phyloP scores from a whole-genome alignment of 179 eudicot genomes.

The Spergularia azorica region DNA sequence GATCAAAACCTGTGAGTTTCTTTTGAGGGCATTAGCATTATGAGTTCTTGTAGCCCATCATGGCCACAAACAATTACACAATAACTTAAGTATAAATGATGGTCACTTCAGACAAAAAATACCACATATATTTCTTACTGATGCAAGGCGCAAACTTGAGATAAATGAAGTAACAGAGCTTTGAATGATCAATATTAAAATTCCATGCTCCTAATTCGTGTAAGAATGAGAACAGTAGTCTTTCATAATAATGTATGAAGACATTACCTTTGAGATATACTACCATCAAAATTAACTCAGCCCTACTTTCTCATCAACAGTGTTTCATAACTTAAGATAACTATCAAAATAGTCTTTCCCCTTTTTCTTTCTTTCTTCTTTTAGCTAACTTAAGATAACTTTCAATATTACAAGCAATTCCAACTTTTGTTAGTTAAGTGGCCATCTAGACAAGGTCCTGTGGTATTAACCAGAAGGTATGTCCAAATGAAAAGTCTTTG shows the following conservation, averaged over 20 bases:
- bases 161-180: background rate
- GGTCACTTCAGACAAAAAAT: background rate
- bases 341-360: too few relatives aligned
- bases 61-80: background rate
- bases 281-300: background rate
- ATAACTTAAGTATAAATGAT: background rate
- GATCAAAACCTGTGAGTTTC: too few relatives aligned
- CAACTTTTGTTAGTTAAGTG: background rate
- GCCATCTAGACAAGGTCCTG: slow-evolving; percentile 10
- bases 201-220: background rate
- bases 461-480: slow-evolving; percentile 9
- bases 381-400: background rate
- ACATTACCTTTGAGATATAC: slow-evolving; percentile 1
- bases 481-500: background rate
- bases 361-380: too few relatives aligned
- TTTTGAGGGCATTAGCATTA: background rate
- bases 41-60: background rate
- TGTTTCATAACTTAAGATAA: too few relatives aligned
- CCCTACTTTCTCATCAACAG: background rate
- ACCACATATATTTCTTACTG: background rate
- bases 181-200: background rate
- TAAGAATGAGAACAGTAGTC: background rate
- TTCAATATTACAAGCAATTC: background rate
- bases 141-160: background rate
- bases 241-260: background rate